Conservation (phyloP, 2,329 filamentous ascomycete genomes). For the Alternaria longipes region DNA sequence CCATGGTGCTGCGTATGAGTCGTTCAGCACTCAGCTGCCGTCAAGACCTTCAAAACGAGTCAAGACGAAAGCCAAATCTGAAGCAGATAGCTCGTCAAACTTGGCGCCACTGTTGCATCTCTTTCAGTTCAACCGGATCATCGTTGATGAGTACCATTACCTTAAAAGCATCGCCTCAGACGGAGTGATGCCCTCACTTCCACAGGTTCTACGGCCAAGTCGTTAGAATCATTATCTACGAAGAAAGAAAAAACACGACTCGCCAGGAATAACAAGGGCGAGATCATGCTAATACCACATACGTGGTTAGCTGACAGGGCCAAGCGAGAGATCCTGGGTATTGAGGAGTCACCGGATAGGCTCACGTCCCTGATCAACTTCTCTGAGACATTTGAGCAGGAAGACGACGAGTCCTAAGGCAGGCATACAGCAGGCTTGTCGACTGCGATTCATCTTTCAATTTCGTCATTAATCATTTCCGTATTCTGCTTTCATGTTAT, state of each 20-base stretch:
- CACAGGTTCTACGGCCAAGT: not conserved
- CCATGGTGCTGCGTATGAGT: conserved; percentile 47
- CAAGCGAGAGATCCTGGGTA: conserved; percentile 17
- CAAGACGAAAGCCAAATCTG: conserved; percentile 4
- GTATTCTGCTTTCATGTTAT: not conserved
- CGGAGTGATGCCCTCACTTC: conserved; percentile 34
- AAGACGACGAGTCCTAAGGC: conserved; percentile 16
- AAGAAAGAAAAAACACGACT: conserved; percentile 33
- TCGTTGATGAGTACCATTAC: conserved; percentile 73
- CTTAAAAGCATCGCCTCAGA: conserved; percentile 57
- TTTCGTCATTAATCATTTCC: not conserved
- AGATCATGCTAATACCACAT: conserved; percentile 37
- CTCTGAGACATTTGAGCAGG: conserved; percentile 36
- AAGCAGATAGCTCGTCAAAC: not conserved
- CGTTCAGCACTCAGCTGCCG: conserved; percentile 21
- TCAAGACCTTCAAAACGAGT: conserved; percentile 14
- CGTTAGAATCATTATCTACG: conserved; percentile 10
- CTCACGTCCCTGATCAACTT: conserved; percentile 43
- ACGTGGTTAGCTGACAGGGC: conserved; percentile 34
- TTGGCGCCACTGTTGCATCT: conserved; percentile 61
- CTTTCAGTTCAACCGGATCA: conserved; percentile 67
- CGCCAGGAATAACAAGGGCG: conserved; percentile 24
- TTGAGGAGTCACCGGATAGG: conserved; percentile 20
- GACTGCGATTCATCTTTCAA: not conserved
- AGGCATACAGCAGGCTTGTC: not conserved